Base-by-base conservation (phyloP, 805 yeast species). In the Cyberlindnera nakhonratchasimensis region DNA sequence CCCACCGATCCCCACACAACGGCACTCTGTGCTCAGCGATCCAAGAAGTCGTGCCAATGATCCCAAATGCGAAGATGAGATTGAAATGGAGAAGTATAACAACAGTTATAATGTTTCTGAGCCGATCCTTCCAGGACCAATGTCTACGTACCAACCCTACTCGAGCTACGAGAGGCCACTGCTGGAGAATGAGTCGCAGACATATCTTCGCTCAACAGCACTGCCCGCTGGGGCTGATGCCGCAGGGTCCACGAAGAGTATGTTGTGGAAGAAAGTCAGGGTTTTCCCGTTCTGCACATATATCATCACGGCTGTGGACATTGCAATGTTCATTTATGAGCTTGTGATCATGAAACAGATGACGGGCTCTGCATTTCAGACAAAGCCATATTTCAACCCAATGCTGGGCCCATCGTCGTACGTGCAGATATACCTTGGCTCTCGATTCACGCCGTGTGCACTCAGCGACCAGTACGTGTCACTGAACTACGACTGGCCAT, bases 351-450 rank as follows among this genome's bases (percentile, higher is more conserved):
- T 79, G 85, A 72, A 78, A 6, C 52, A 58, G 6, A 64, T 76
- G 33, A 82, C 89, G 0, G 86, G 86, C 2, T 69, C 75, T 13
- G 77, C 82, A 4, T 72, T 83, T 46, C 86, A 79, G 55, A 79
- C 86, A 0, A 61, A 79, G 51, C 90, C 90, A 5, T 74, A 77
- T 46, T 80, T 83, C 66, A 83, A 83, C 57, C 90, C 89, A 6
- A 82, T 83, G 89, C 58, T 83, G 21, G 90, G 90, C 1, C 90
- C 90, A 11, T 80, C 87, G 3, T 64, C 81, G 0, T 80, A 80
- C 52, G 65, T 82, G 1, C 70, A 78, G 54, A 80, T 83, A 43
- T 75, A 79, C 51, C 73, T 80, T 74, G 90, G 90, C 2, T 81
- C 87, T 3, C 59, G 89, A 23, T 83, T 80, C 57, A 70, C 75